Conservation (phyloP, 805 yeast genomes). For the Pichia gijzeniarum region DNA sequence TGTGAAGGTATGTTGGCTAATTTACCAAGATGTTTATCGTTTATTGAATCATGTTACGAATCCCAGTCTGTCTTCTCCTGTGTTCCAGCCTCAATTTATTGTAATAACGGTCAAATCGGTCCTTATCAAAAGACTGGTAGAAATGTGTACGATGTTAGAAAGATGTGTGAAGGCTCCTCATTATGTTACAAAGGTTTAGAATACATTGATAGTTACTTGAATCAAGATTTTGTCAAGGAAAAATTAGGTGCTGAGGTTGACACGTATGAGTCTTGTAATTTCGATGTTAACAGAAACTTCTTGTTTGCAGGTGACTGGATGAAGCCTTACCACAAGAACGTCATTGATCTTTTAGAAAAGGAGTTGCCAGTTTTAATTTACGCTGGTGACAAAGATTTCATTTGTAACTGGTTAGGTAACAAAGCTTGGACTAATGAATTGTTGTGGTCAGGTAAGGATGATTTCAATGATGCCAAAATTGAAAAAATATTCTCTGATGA, state of each 20-base stretch:
- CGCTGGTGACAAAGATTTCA: constrained; percentile 93
- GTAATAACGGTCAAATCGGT: constrained; percentile 57
- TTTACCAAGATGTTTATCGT: constrained; percentile 57
- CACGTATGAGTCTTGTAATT: constrained; percentile 45
- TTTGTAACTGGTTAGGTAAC: constrained; percentile 91
- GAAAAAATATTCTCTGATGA: constrained; percentile 26
- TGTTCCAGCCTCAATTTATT: constrained; percentile 58
- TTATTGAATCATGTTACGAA: constrained; percentile 61
- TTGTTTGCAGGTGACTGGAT: constrained; percentile 57
- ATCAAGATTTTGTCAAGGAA: constrained; percentile 45
- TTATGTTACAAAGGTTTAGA: constrained; percentile 48
- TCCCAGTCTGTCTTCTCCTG: constrained; percentile 50
- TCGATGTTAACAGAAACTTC: constrained; percentile 44
- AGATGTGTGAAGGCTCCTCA: constrained; percentile 43
- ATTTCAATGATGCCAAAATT: constrained; percentile 24
- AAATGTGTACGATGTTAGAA: constrained; percentile 61
- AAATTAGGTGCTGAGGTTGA: constrained; percentile 52
- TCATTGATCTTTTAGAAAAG: constrained; percentile 52
- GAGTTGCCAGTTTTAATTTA: constrained; percentile 77
- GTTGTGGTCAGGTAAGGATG: constrained; percentile 49
- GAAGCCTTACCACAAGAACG: constrained; percentile 56
- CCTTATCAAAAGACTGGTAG: constrained; percentile 51
- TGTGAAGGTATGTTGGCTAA: constrained; percentile 58
- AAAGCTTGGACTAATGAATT: constrained; percentile 71
- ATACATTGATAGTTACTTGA: constrained; percentile 45